Evolutionary conservation across 2,329 filamentous ascomycete species (phyloP), one percentile per base, ranked within the genome.

Genomic region (Trichophaea hybrida): DNA sequence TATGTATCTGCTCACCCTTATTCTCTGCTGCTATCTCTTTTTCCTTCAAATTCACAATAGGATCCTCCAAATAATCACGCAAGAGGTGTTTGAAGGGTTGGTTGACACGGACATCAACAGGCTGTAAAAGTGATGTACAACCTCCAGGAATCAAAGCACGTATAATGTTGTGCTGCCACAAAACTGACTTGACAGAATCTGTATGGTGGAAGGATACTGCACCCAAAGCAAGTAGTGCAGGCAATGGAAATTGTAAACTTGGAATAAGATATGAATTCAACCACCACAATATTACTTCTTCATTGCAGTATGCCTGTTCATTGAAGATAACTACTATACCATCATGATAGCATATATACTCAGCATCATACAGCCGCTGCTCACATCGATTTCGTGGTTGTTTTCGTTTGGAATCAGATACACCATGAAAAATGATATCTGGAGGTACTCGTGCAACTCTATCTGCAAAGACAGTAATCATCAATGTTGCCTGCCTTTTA

Each of bases 301-400:
- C 46, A 8, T 61, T 61, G 4, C 49, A 17, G 24, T 57, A 62
- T 2, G 24, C 48, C 17, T 57, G 40, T 3, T 46, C 31, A 17
- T 57, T 57, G 13, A 62, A 59, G 35, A 56, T 57, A 5, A 54
- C 38, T 13, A n/a, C 48, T 10, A 57, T 46, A 2, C 52, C 4
- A 1, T n/a, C 4, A 31, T 59, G 33, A 37, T 59, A 59, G 15
- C 52, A 38, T 6, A 5, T 3, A 2, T 15, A 13, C 31, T 62
- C 53, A 1, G 35, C 34, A 40, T 40, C 37, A 15, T 50, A 17
- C 7, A 10, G 7, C 7, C 7, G 0, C 76, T 75, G 65, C 78
- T 40, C 37, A 40, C n/a, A n/a, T n/a, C n/a, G 37, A 40, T 7
- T 40, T 40, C 37, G 37, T 40, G 37, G 37, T n/a, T n/a, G 7